A percentile compares a stretch with the other conserved stretches of the same genome.
Evolutionary conservation across 129 eudicot species (phyloP).

Genomic region (Smallanthus sonchifolius): DNA sequence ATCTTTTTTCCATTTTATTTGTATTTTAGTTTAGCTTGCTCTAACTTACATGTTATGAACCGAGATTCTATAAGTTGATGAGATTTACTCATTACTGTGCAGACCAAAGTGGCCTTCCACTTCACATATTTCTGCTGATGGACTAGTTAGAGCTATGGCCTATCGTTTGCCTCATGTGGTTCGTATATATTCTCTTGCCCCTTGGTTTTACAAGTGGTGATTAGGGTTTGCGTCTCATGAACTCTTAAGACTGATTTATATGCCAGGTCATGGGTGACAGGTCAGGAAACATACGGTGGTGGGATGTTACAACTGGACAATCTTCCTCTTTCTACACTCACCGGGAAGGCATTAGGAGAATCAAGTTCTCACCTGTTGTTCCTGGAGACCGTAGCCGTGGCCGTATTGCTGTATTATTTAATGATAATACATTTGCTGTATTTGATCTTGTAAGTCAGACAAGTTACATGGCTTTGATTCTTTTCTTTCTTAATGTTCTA

Average conservation of each 20-base stretch:
- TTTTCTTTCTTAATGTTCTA: conserved; percentile 7
- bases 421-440: conserved; percentile 87
- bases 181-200: conserved; percentile 21
- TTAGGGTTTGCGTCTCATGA: conserved; percentile 11
- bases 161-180: conserved; percentile 99
- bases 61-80: neutral
- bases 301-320: conserved; percentile 98
- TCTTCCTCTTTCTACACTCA: conserved; percentile 97
- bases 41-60: neutral
- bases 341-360: conserved; percentile 92
- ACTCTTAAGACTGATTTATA: conserved; percentile 20
- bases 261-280: conserved; percentile 97
- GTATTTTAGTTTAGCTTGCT: neutral
- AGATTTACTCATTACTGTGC: conserved; percentile 26
- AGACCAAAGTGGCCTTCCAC: conserved; percentile 99
- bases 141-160: conserved; percentile 90
- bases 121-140: conserved; percentile 83
- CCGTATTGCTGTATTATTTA: conserved; percentile 86
- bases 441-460: conserved; percentile 87
- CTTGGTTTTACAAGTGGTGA: neutral
- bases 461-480: conserved; percentile 9
- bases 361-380: conserved; percentile 97
- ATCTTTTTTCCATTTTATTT: neutral
- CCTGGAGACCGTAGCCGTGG: conserved; percentile 98
- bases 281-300: conserved; percentile 96